Evolutionary conservation across 306 rosid genomes (phyloP).

Genomic region (Casuarina glauca): DNA sequence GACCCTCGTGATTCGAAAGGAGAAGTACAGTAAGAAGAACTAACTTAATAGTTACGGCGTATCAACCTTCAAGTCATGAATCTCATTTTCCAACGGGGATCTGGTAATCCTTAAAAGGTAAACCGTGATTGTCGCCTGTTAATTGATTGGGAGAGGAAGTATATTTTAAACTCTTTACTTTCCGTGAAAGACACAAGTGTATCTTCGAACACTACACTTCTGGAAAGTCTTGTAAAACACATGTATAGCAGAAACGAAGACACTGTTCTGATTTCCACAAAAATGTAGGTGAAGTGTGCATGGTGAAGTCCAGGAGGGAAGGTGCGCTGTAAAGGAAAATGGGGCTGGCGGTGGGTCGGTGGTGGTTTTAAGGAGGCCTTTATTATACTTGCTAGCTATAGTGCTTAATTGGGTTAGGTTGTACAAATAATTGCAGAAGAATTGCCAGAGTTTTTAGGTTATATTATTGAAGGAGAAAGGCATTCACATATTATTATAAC

Average conservation of each 20-base stretch:
- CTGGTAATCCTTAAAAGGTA: not conserved
- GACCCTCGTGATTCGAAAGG: not conserved
- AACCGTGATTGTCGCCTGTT: too few species aligned
- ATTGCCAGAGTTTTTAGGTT: slow-evolving; percentile 30
- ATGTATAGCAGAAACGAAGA: too few species aligned
- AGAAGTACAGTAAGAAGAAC: not conserved
- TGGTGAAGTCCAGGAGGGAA: not conserved
- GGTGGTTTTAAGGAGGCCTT: not conserved
- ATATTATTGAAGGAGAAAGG: slow-evolving; percentile 29
- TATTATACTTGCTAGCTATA: not conserved
- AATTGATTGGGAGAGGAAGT: not conserved
- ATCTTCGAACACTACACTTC: too few species aligned
- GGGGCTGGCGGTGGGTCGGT: not conserved
- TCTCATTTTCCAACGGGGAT: not conserved
- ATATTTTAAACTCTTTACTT: not conserved
- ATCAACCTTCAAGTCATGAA: not conserved
- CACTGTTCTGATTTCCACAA: too few species aligned
- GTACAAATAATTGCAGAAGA: slow-evolving; percentile 34
- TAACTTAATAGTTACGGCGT: not conserved
- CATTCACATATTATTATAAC: slow-evolving; percentile 29
- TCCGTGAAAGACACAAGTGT: not conserved
- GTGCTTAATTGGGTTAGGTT: not conserved
- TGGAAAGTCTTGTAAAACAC: too few species aligned
- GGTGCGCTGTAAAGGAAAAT: not conserved
- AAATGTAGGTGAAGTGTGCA: not conserved